phyloP scores from a whole-genome alignment of 495 filamentous ascomycete species.

The Hypomontagnella monticulosa region DNA sequence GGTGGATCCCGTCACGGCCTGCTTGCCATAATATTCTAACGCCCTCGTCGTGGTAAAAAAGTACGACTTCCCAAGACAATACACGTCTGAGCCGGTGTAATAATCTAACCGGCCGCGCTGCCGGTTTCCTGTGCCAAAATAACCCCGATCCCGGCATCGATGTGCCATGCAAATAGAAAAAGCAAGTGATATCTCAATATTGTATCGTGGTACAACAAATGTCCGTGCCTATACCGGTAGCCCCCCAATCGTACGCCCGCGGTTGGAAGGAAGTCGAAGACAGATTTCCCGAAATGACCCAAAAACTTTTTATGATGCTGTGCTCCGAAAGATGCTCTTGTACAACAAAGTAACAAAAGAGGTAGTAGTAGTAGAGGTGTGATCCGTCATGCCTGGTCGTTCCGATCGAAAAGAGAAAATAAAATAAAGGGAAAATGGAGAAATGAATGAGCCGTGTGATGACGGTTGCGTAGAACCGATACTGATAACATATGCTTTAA shows the following conservation, averaged over 20 bases:
- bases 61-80: constrained; percentile 30
- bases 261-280: constrained; percentile 46
- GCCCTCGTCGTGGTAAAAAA: constrained; percentile 13
- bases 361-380: constrained; percentile 40
- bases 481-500: constrained; percentile 40
- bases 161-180: constrained; percentile 50
- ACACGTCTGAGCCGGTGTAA: constrained; percentile 25
- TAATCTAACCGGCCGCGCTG: constrained; percentile 37
- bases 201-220: constrained; percentile 50
- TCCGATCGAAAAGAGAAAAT: constrained; percentile 29
- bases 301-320: constrained; percentile 61
- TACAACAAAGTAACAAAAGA: constrained; percentile 58
- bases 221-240: constrained; percentile 43
- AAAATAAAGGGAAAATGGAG: constrained; percentile 14
- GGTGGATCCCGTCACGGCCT: constrained; percentile 23
- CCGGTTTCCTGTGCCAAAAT: constrained; percentile 37
- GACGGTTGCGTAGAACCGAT: constrained; percentile 39
- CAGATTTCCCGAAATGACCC: constrained; percentile 49
- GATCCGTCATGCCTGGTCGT: constrained; percentile 43
- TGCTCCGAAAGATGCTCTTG: constrained; percentile 63
- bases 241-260: constrained; percentile 49
- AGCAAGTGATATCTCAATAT: constrained; percentile 47
- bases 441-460: constrained; percentile 53
- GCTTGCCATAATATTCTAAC: constrained; percentile 38
- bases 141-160: constrained; percentile 44